Evolutionary conservation across 306 rosid species (phyloP), one percentile per base, ranked within the genome.

Genomic region (Casuarina cunninghamiana): DNA sequence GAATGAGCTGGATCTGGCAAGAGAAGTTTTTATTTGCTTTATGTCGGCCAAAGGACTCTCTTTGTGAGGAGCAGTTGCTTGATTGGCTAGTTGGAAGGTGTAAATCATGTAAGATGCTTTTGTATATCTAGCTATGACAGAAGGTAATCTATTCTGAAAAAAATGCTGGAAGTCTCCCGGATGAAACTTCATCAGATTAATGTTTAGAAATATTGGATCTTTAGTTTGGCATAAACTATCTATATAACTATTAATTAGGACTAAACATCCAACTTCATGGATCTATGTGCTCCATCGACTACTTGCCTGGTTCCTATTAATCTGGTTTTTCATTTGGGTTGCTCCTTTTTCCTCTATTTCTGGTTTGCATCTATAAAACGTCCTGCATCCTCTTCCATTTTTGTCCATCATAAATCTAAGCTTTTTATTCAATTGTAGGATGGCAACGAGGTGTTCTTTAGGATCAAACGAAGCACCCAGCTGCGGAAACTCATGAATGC

Each of bases 401-500:
- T 63, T 43, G 10, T 6, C 49, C 13, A 2, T 17, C 42, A 41
- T 16, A 7, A 17, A 41, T 17, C 49, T 9, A 12, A 6, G 0
- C 35, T 32, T 17, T 53, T 76, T 78, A 57, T 53, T 66, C 15
- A 49, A 12, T 55, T 80, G 53, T 60, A 90, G 92, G 92, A 90
- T 75, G 90, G 92, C 0, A 85, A 81, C 8, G 93, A 89, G 83
- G 80, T 84, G 58, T 89, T 79, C 72, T 91, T 86, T 45, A 84
- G 88, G 77, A 91, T 91, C 19, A 89, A 83, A 79, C 80, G 82
- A 42, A 86, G 87, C 80, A 84, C 93, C n/a, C 91, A 79, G 43
- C 69, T 87, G 32, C 74, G 80, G 81, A 89, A 89, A 76, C 93
- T 91, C 54, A 87, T 91, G 88, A 86, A 77, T 60, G 90, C 91